Evolutionary conservation across 2,329 filamentous ascomycete genomes (phyloP).

Genomic region (Ophiocordyceps camponoti-floridani): DNA sequence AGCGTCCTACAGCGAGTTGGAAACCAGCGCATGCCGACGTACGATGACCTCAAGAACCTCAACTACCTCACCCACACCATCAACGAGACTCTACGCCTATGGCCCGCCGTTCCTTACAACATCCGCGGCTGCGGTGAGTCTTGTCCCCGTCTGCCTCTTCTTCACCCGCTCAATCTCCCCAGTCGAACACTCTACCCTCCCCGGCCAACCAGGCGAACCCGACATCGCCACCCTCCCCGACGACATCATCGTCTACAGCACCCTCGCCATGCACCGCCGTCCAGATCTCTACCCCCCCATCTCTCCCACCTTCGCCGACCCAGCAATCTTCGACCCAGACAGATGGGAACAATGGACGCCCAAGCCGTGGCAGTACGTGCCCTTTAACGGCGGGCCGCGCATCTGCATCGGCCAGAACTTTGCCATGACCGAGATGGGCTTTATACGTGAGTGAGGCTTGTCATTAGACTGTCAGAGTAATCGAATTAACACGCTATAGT

Average conservation of each 20-base stretch:
- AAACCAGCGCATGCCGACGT: conserved; percentile 42
- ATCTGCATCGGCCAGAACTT: conserved; percentile 72
- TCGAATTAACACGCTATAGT: conserved; percentile 10
- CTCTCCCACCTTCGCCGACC: conserved; percentile 25
- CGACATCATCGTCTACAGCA: conserved; percentile 46
- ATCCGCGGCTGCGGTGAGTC: conserved; percentile 26
- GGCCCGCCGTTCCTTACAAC: conserved; percentile 67
- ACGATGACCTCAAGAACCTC: conserved; percentile 73
- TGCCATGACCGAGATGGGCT: conserved; percentile 52
- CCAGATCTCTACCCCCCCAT: conserved; percentile 38
- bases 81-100: conserved; percentile 61
- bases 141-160: not conserved
- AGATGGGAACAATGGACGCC: conserved; percentile 48
- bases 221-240: conserved; percentile 46
- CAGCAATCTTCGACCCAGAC: conserved; percentile 42
- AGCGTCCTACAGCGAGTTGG: conserved; percentile 58
- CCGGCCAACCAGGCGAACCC: conserved; percentile 43
- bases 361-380: conserved; percentile 52
- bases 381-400: conserved; percentile 57
- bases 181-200: conserved; percentile 56
- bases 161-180: conserved; percentile 18
- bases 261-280: conserved; percentile 58
- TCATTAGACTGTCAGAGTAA: not conserved
- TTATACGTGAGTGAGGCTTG: conserved; percentile 4
- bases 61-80: conserved; percentile 59